Evolutionary conservation across 164 flowering plant genomes (phyloP), one percentile per base, ranked within the genome.

Genomic region (Cinnamomum chago): DNA sequence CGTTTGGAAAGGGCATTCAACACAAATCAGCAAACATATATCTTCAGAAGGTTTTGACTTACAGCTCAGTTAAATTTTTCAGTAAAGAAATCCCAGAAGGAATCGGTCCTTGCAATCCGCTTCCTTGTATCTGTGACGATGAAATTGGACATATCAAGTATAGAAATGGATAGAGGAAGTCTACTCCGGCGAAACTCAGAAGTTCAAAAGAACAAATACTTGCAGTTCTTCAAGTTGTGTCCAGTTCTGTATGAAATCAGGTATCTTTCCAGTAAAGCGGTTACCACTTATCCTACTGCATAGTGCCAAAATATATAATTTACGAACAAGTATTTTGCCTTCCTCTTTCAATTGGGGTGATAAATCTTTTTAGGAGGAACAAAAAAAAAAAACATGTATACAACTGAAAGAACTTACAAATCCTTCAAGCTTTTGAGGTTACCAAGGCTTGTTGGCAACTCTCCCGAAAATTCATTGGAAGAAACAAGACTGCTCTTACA

Each of bases 91-190:
- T 82, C 64, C 67, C 73, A 55, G 84, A 67, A 15, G 97, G 94
- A 76, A 89, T 88, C 2, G 93, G 96, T 7, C 93, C 96, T 65
- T 73, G 73, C 47, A 90, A 69, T 67, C 92, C 92, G 77, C 86
- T 90, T 30, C 86, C 91, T 51, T 82, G 81, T 81, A 91, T 82
- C 95, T 91, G 71, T 30, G 67, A 65, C 51, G 28, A 66, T 55
- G 23, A 47, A n/a, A 51, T 27, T 50, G 1, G 33, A 33, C 9
- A 17, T 18, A 5, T 22, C 15, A 27, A 13, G 14, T 23, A 6
- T 64, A 71, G 22, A 58, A n/a, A 10, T 35, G 2, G 35, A 52
- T 22, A n/a, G 47, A 47, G 40, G 12, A 17, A 14, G 18, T 10
- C 5, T 25, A 58, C 24, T 7, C 60, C 2, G 60, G 47, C 47